A percentile compares a stretch with the other conserved stretches of the same genome.
phyloP scores from a whole-genome alignment of 2,329 filamentous ascomycete genomes.

The Cadophora sp. region DNA sequence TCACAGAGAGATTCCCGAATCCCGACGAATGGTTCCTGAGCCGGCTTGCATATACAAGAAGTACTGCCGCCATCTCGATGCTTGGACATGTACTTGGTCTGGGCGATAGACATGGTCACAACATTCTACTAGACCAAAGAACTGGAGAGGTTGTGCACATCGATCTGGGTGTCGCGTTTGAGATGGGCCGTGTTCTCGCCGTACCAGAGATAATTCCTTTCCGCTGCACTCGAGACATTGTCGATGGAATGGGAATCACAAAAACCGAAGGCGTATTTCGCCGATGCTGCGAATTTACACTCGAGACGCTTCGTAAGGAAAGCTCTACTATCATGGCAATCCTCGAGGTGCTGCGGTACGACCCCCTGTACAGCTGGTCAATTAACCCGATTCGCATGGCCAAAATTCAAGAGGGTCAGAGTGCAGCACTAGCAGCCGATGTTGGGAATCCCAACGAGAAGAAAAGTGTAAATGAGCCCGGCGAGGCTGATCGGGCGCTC shows the following conservation, averaged over 20 bases:
- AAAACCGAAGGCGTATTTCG: constrained; percentile 96
- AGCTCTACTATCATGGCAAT: constrained; percentile 98
- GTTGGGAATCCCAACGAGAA: constrained; percentile 46
- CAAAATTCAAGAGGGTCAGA: constrained; percentile 68
- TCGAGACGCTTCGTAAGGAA: constrained; percentile 93
- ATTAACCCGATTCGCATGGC: constrained; percentile 74
- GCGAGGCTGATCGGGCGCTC: constrained; percentile 89
- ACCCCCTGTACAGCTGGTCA: constrained; percentile 96
- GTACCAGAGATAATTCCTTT: constrained; percentile 97
- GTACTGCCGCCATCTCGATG: constrained; percentile 93
- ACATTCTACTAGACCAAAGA: constrained; percentile 89
- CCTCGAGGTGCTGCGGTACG: constrained; percentile 95
- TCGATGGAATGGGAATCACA: constrained; percentile 96
- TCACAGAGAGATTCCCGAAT: constrained; percentile 91
- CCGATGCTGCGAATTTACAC: constrained; percentile 96
- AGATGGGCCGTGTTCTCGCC: constrained; percentile 92
- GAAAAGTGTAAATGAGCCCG: constrained; percentile 56
- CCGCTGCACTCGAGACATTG: constrained; percentile 89
- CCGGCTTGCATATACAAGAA: constrained; percentile 88
- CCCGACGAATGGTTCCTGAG: constrained; percentile 96
- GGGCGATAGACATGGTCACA: constrained; percentile 94
- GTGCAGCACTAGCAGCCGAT: constrained; percentile 45
- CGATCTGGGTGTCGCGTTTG: constrained; percentile 95
- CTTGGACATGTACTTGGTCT: constrained; percentile 91
- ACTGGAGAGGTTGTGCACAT: constrained; percentile 97